Conservation (phyloP, 202 grass and related monocot genomes). For the Schoenoplectus triqueter region DNA sequence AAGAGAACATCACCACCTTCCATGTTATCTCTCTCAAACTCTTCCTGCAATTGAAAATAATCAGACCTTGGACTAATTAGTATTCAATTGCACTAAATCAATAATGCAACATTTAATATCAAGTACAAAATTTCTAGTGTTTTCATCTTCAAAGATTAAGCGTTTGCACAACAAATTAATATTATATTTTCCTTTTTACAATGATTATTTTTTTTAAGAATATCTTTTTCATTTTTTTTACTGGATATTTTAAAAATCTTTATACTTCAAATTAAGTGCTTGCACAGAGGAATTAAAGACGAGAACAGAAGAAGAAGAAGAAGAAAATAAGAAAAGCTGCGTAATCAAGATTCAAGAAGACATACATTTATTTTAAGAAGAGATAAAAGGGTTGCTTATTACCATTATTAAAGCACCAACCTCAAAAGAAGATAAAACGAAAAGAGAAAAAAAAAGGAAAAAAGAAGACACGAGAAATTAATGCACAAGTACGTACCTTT, state of each 20-base stretch:
- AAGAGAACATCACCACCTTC: conserved; percentile 63
- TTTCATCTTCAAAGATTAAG: neutral
- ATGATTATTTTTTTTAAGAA: neutral
- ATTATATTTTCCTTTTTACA: neutral
- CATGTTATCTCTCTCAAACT: conserved; percentile 65
- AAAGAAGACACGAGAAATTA: neutral
- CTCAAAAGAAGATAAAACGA: conserved; percentile 8
- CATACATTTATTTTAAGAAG: neutral
- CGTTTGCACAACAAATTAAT: neutral
- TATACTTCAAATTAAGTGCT: neutral
- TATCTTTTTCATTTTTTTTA: neutral
- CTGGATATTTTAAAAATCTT: conserved; percentile 4
- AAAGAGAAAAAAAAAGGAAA: conserved; percentile 18
- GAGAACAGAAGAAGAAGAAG: neutral
- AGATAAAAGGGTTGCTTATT: neutral
- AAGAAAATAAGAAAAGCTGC: neutral
- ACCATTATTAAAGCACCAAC: neutral
- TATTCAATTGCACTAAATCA: conserved; percentile 3
- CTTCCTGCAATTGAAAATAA: conserved; percentile 50
- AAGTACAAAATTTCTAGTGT: neutral
- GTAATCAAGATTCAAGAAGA: neutral
- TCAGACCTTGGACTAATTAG: neutral
- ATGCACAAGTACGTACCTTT: conserved; percentile 47
- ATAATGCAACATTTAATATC: neutral
- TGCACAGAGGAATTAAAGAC: neutral